A percentile compares a stretch with the other conserved stretches of the same genome.
Evolutionary conservation across 495 filamentous ascomycete species (phyloP).

Genomic region (Apiosordaria backusii): DNA sequence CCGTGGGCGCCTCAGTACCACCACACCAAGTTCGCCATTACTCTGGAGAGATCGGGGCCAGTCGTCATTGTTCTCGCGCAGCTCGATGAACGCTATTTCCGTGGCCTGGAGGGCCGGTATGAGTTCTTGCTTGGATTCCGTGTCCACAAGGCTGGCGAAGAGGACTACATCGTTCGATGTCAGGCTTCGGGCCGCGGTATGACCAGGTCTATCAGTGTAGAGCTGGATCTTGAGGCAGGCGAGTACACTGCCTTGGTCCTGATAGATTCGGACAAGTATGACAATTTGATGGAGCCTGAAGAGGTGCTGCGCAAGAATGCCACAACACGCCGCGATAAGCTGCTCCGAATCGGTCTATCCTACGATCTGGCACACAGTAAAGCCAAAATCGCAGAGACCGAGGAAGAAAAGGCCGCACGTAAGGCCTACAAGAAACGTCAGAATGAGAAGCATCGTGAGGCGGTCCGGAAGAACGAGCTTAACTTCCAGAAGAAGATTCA

Average conservation of each 20-base stretch:
- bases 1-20: conserved; percentile 86
- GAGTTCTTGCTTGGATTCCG: conserved; percentile 74
- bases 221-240: conserved; percentile 77
- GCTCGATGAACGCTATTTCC: conserved; percentile 82
- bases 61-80: conserved; percentile 79
- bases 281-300: conserved; percentile 54
- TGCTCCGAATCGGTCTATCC: conserved; percentile 73
- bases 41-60: conserved; percentile 60
- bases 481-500: conserved; percentile 11
- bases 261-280: conserved; percentile 62
- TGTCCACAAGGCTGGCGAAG: conserved; percentile 72
- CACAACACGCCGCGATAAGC: conserved; percentile 66
- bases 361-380: conserved; percentile 86
- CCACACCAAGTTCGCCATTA: conserved; percentile 74
- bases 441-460: conserved; percentile 50
- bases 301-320: conserved; percentile 64
- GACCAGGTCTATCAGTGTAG: conserved; percentile 74
- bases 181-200: conserved; percentile 62
- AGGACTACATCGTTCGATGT: conserved; percentile 82
- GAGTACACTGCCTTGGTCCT: conserved; percentile 77
- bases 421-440: conserved; percentile 39
- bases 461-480: conserved; percentile 26
- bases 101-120: conserved; percentile 80
- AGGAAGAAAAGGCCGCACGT: conserved; percentile 57
- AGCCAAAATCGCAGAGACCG: conserved; percentile 61